phyloP scores from a whole-genome alignment of 2,329 filamentous ascomycete genomes.

The Apiospora koreana region DNA sequence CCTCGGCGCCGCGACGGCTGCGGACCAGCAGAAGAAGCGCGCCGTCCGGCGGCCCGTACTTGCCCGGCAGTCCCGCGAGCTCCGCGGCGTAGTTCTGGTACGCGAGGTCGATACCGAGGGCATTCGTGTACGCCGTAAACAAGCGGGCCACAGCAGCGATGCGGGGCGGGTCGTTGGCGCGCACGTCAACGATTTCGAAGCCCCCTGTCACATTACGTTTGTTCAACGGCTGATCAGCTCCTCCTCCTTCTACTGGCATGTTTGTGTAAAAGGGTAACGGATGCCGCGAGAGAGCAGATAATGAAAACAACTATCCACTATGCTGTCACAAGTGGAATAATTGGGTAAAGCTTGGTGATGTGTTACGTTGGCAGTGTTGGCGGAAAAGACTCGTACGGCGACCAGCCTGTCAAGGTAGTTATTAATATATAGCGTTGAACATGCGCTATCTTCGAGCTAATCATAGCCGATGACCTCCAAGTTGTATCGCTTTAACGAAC shows the following conservation, averaged over 20 bases:
- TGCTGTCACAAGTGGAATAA: no score
- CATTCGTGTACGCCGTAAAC: slow-evolving; percentile 2
- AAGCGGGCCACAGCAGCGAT: background rate
- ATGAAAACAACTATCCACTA: no score
- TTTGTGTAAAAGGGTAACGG: no score
- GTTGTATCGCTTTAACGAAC: no score
- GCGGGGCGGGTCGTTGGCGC: background rate
- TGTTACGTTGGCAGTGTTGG: no score
- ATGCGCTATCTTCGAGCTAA: no score
- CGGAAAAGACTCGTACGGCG: no score
- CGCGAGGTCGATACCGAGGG: slow-evolving; percentile 4
- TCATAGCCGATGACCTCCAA: no score
- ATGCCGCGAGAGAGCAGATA: no score
- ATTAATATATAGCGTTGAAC: no score
- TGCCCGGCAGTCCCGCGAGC: background rate
- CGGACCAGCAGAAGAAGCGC: background rate
- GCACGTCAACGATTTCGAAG: background rate
- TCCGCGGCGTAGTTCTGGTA: slow-evolving; percentile 1
- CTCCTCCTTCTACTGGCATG: background rate
- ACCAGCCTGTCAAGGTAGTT: no score
- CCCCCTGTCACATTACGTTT: background rate
- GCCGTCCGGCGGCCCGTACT: background rate
- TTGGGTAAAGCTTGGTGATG: no score
- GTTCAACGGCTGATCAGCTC: background rate
- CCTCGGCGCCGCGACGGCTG: background rate